Evolutionary conservation across 768 basidiomycete genomes (phyloP).

Genomic region (Gyrodon lividus): DNA sequence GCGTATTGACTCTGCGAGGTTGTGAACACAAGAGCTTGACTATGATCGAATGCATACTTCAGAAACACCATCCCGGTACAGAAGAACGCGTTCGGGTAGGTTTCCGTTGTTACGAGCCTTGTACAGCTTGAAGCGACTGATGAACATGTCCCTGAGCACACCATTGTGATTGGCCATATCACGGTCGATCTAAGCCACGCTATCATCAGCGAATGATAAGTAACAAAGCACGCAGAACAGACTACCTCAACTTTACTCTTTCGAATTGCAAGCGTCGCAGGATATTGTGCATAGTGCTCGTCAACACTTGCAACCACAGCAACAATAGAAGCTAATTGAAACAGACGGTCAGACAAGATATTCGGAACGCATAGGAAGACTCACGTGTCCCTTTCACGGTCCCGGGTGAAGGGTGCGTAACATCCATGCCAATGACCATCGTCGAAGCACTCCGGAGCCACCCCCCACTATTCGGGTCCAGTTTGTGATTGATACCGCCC

Average conservation of each 20-base stretch:
- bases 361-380: neutral
- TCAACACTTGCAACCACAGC: slow-evolving; percentile 48
- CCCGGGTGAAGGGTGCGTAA: slow-evolving; percentile 74
- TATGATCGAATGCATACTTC: slow-evolving; percentile 43
- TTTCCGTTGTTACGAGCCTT: slow-evolving; percentile 25
- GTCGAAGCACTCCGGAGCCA: slow-evolving; percentile 41
- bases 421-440: slow-evolving; percentile 51
- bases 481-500: slow-evolving; percentile 45
- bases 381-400: slow-evolving; percentile 45
- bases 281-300: slow-evolving; percentile 41
- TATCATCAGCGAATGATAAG: neutral
- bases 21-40: neutral
- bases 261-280: slow-evolving; percentile 42
- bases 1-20: slow-evolving; percentile 41
- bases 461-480: slow-evolving; percentile 32
- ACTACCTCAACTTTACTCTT: slow-evolving; percentile 63
- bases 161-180: slow-evolving; percentile 47
- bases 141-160: slow-evolving; percentile 43
- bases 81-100: slow-evolving; percentile 42
- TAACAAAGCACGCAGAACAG: neutral
- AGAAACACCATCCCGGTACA: slow-evolving; percentile 68
- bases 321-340: slow-evolving; percentile 38
- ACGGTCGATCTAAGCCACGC: slow-evolving; percentile 38
- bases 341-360: neutral
- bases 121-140: slow-evolving; percentile 39